These are phyloP conservation scores for Grosmannia penicillata DNA, from an alignment of 2,329 filamentous ascomycete genomes.

Conservation along the genomic window DNA sequence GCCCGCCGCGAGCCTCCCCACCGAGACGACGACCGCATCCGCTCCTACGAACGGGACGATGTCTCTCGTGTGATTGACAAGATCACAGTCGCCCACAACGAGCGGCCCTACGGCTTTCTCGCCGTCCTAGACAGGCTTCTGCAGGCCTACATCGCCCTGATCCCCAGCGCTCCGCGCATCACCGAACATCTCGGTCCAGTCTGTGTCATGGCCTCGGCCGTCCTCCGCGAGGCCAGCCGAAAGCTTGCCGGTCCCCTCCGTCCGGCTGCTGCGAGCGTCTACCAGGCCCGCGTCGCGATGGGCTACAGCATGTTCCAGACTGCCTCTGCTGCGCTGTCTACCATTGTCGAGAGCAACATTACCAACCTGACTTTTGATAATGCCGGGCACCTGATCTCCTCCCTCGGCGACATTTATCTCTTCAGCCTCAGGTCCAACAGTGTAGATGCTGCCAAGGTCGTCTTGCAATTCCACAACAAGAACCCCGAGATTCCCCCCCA, in stretches of 20 bases:
- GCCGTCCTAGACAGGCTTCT: slow-evolving; percentile 26
- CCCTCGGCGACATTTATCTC: slow-evolving; percentile 29
- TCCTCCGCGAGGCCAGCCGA: slow-evolving; percentile 17
- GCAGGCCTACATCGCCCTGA: slow-evolving; percentile 22
- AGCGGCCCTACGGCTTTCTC: slow-evolving; percentile 24
- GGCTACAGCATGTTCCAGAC: slow-evolving; percentile 26
- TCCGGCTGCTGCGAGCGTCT: not conserved
- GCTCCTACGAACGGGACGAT: slow-evolving; percentile 14
- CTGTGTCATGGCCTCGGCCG: slow-evolving; percentile 19
- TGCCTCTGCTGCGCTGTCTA: slow-evolving; percentile 26
- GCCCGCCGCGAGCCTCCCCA: slow-evolving; percentile 12
- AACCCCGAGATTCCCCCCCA: slow-evolving; percentile 23
- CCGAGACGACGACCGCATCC: slow-evolving; percentile 14
- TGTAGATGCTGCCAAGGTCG: slow-evolving; percentile 18
- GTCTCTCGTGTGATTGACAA: slow-evolving; percentile 25
- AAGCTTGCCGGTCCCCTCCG: slow-evolving; percentile 9
- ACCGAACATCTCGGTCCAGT: slow-evolving; percentile 26
- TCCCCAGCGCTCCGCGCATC: slow-evolving; percentile 31
- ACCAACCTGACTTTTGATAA: slow-evolving; percentile 34
- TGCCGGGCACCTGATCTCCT: slow-evolving; percentile 21
- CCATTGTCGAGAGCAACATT: slow-evolving; percentile 39
- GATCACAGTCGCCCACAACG: slow-evolving; percentile 22
- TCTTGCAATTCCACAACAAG: slow-evolving; percentile 17
- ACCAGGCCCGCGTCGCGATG: slow-evolving; percentile 8
- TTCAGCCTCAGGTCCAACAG: slow-evolving; percentile 23